Evolutionary conservation across 2,329 filamentous ascomycete species (phyloP).

Genomic region (Biscogniauxia sp.): DNA sequence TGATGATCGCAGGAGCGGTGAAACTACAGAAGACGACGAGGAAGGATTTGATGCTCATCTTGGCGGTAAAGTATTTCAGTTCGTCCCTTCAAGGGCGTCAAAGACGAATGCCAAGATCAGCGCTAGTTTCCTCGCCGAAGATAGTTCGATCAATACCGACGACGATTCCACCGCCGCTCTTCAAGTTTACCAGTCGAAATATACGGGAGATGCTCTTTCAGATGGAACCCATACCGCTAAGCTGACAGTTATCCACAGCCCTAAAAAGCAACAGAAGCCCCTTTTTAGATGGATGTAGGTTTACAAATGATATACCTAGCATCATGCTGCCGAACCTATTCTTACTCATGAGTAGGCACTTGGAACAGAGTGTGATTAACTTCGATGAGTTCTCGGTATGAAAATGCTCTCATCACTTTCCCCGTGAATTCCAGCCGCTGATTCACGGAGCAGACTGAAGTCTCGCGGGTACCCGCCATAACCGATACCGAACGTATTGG

Average conservation of each 20-base stretch:
- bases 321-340: too few relatives aligned
- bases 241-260: conserved; percentile 36
- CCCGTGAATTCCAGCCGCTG: neutral
- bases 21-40: conserved; percentile 5
- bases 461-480: conserved; percentile 34
- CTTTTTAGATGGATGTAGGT: conserved; percentile 42
- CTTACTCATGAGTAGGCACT: conserved; percentile 17
- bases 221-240: conserved; percentile 36
- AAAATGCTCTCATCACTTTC: neutral
- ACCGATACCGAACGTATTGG: conserved; percentile 30
- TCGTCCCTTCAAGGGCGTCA: conserved; percentile 8
- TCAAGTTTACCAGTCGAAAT: conserved; percentile 35
- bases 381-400: conserved; percentile 42
- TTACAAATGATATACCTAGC: neutral
- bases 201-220: conserved; percentile 38
- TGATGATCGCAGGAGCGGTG: neutral
- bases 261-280: conserved; percentile 30
- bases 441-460: conserved; percentile 21
- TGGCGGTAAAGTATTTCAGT: conserved; percentile 13
- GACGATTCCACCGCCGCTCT: neutral
- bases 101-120: conserved; percentile 5
- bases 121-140: neutral
- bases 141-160: neutral
- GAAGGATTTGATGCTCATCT: conserved; percentile 11
- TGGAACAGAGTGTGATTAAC: conserved; percentile 40